phyloP scores from a whole-genome alignment of 2,329 filamentous ascomycete species.

The Fusarium anthophilum region DNA sequence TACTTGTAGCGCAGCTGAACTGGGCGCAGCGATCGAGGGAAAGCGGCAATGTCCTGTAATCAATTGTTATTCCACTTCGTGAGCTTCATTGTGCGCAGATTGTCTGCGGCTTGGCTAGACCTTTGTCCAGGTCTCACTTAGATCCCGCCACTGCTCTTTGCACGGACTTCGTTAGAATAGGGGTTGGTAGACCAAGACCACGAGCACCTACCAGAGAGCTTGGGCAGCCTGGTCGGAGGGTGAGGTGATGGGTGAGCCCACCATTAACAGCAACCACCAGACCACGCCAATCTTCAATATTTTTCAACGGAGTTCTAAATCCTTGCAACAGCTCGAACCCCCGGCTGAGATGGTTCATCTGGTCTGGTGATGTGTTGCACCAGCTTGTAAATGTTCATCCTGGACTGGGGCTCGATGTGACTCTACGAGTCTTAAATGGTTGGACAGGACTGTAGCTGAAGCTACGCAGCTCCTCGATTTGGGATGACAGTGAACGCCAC shows the following conservation, averaged over 20 bases:
- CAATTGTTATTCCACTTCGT: constrained; percentile 25
- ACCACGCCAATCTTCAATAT: constrained; percentile 31
- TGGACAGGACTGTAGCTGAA: constrained; percentile 24
- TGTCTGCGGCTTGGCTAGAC: constrained; percentile 25
- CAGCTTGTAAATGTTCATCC: neutral
- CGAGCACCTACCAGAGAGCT: constrained; percentile 18
- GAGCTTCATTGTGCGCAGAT: constrained; percentile 22
- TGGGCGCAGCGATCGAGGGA: constrained; percentile 12
- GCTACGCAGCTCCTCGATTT: constrained; percentile 16
- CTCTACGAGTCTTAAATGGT: constrained; percentile 15
- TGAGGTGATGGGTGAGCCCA: constrained; percentile 42
- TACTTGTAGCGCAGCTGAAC: constrained; percentile 27
- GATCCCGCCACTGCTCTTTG: constrained; percentile 26
- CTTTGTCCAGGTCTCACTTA: constrained; percentile 23
- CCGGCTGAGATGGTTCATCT: constrained; percentile 30
- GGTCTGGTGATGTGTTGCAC: constrained; percentile 28
- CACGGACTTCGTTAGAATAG: constrained; percentile 35
- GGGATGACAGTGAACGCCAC: constrained; percentile 14
- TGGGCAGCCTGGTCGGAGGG: constrained; percentile 24
- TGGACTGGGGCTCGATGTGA: constrained; percentile 18
- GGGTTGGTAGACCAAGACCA: constrained; percentile 27
- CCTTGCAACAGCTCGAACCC: constrained; percentile 30
- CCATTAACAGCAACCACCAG: constrained; percentile 34
- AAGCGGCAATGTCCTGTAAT: constrained; percentile 6
- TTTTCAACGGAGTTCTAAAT: constrained; percentile 15